Percentiles rank a stretch among this genome's conserved stretches.
phyloP scores from a whole-genome alignment of 2,329 filamentous ascomycete genomes.

The Ambrosiella xylebori region DNA sequence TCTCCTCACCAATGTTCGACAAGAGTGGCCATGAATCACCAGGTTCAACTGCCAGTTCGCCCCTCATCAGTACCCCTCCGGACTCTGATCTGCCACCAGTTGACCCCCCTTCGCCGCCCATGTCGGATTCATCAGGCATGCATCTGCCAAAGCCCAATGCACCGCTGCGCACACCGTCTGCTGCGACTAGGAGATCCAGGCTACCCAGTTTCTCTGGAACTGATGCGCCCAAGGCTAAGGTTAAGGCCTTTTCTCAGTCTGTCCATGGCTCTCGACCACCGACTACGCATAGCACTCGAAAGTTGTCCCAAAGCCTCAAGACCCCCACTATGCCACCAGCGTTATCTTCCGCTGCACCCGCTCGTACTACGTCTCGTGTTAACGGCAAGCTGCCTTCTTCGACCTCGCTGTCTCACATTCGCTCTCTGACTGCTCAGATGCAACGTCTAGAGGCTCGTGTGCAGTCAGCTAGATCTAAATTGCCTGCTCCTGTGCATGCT shows the following conservation, averaged over 20 bases:
- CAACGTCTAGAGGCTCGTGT: conserved; percentile 88
- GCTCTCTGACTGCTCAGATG: conserved; percentile 89
- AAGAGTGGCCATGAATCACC: conserved; percentile 49
- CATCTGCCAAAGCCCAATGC: conserved; percentile 22
- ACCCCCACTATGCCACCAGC: conserved; percentile 7
- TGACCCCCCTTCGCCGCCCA: conserved; percentile 83
- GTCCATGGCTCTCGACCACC: conserved; percentile 16
- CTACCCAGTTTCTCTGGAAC: conserved; percentile 33
- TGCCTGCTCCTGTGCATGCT: conserved; percentile 63
- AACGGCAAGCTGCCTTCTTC: conserved; percentile 34
- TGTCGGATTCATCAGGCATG: conserved; percentile 65
- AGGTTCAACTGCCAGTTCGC: conserved; percentile 75
- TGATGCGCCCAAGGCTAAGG: conserved; percentile 40
- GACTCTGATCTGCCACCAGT: conserved; percentile 46
- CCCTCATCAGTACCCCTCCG: conserved; percentile 76
- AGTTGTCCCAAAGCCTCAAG: conserved; percentile 10
- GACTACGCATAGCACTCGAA: conserved; percentile 17
- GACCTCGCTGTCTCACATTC: conserved; percentile 77
- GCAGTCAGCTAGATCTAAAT: conserved; percentile 75
- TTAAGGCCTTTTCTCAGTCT: conserved; percentile 25
- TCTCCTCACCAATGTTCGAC: conserved; percentile 57
- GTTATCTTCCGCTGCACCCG: conserved; percentile 24
- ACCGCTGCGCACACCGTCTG: conserved; percentile 22
- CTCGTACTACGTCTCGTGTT: conserved; percentile 30
- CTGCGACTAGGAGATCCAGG: conserved; percentile 21